phyloP scores from a whole-genome alignment of 805 yeast species.

The Candida qinlingensis region DNA sequence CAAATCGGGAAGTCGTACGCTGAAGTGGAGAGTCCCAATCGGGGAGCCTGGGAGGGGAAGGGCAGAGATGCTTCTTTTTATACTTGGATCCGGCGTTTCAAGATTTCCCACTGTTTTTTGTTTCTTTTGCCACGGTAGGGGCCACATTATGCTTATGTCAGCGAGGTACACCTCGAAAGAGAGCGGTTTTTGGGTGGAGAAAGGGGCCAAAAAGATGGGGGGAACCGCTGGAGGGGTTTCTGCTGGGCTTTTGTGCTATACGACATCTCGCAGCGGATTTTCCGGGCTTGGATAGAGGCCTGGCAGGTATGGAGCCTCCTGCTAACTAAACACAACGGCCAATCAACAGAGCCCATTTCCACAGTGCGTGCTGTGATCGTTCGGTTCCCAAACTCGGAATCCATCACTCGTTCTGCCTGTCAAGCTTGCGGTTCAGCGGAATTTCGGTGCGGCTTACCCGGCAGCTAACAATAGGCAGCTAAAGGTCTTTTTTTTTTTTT shows the following conservation, averaged over 20 bases:
- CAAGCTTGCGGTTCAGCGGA: conserved; percentile 8
- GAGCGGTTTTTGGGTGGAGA: neutral
- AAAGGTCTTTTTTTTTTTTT: too few relatives aligned
- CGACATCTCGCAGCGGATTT: too few relatives aligned
- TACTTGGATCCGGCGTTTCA: neutral
- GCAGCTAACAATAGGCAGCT: too few relatives aligned
- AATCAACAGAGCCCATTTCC: neutral
- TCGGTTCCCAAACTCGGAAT: conserved; percentile 11
- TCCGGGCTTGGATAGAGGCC: too few relatives aligned
- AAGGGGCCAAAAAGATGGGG: neutral
- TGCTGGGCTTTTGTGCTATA: neutral
- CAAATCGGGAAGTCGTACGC: conserved; percentile 1
- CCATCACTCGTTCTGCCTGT: conserved; percentile 10
- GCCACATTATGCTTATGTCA: neutral
- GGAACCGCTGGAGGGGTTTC: neutral
- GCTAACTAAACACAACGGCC: neutral
- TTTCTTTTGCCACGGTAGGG: neutral
- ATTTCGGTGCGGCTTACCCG: neutral
- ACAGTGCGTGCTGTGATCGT: neutral
- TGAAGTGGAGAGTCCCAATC: neutral
- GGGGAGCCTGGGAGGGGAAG: conserved; percentile 3
- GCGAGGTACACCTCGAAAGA: neutral
- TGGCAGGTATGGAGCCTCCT: too few relatives aligned
- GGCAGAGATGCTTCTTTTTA: neutral
- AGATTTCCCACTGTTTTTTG: neutral